phyloP scores from a whole-genome alignment of 306 rosid species.

The Cucumis sativus region DNA sequence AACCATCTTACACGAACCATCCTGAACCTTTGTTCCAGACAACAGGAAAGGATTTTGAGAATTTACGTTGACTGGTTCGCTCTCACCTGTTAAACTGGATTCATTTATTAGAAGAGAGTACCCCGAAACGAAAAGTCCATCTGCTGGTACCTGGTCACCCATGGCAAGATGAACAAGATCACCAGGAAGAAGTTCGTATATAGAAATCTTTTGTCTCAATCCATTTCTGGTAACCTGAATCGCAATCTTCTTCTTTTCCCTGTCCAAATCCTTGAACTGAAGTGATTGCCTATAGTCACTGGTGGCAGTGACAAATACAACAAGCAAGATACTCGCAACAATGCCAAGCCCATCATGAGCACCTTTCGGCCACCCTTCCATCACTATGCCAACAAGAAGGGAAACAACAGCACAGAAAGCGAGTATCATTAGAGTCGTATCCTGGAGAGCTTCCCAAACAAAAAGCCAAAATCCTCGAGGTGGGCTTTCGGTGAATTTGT shows the following conservation, averaged over 20 bases:
- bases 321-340: constrained; percentile 96
- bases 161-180: constrained; percentile 82
- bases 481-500: constrained; percentile 80
- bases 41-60: constrained; percentile 65
- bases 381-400: constrained; percentile 62
- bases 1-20: constrained; percentile 95
- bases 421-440: constrained; percentile 89
- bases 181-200: constrained; percentile 88
- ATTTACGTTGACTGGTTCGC: constrained; percentile 76
- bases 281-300: constrained; percentile 90
- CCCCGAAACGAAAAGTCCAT: constrained; percentile 81
- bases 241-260: constrained; percentile 82
- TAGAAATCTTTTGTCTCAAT: constrained; percentile 80
- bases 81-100: constrained; percentile 97
- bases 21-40: constrained; percentile 96
- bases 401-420: constrained; percentile 74
- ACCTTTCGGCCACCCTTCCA: constrained; percentile 99
- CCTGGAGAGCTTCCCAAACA: constrained; percentile 99
- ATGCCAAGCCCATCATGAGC: constrained; percentile 98
- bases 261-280: constrained; percentile 95
- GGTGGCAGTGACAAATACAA: constrained; percentile 89
- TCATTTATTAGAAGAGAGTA: constrained; percentile 80
- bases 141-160: constrained; percentile 98
- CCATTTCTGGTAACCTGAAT: constrained; percentile 78
- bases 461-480: constrained; percentile 61